A percentile compares a stretch with the other conserved stretches of the same genome.
phyloP scores from a whole-genome alignment of 495 filamentous ascomycete species.

The Daldinia grandis region DNA sequence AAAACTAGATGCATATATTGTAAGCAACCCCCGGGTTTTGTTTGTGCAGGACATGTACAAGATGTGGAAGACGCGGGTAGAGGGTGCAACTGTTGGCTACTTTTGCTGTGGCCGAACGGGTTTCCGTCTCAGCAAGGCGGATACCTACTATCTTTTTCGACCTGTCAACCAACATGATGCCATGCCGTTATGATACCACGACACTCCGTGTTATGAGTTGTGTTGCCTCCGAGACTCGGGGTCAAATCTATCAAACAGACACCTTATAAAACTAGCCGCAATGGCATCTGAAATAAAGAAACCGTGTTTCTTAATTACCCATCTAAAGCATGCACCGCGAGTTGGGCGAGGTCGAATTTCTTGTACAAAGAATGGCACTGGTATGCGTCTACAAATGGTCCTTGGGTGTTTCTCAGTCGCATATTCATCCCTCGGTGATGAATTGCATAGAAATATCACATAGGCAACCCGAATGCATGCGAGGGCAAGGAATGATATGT shows the following conservation, averaged over 20 bases:
- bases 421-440: conserved; percentile 1
- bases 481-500: neutral
- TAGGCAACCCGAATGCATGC: neutral
- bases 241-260: too few relatives aligned
- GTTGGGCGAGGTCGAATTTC: neutral
- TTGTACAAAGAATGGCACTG: neutral
- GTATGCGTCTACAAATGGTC: neutral
- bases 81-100: conserved; percentile 1
- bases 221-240: too few relatives aligned
- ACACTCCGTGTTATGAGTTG: too few relatives aligned
- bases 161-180: too few relatives aligned
- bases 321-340: neutral
- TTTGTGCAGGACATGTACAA: neutral
- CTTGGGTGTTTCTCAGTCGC: neutral
- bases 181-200: too few relatives aligned
- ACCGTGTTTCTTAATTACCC: neutral
- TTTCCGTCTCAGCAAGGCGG: conserved; percentile 13
- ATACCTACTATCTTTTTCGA: conserved; percentile 4
- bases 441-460: neutral
- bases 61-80: neutral
- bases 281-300: neutral
- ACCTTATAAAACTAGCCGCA: too few relatives aligned
- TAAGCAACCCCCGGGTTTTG: neutral
- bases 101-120: conserved; percentile 3
- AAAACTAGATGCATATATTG: too few relatives aligned